These are phyloP conservation scores for Rosa rugosa DNA, from an alignment of 306 rosid species.

Conservation along the genomic window DNA sequence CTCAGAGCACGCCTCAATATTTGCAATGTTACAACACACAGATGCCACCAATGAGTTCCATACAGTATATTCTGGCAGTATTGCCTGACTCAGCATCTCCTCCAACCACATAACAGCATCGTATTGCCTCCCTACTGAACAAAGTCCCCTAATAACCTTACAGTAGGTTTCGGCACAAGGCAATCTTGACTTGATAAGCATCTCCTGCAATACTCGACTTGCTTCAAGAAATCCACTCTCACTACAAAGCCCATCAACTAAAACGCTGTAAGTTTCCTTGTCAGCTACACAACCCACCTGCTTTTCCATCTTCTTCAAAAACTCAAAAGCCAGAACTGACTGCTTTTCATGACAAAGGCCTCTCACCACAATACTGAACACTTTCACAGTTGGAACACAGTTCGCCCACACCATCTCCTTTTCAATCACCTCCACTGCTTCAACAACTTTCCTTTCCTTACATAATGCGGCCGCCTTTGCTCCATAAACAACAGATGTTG, in stretches of 20 bases:
- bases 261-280: conserved; percentile 25
- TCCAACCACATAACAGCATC: conserved; percentile 42
- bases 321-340: conserved; percentile 25
- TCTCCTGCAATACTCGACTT: conserved; percentile 30
- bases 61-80: conserved; percentile 24
- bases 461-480: conserved; percentile 35
- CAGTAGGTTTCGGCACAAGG: conserved; percentile 29
- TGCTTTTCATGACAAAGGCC: conserved; percentile 32
- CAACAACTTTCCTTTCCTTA: conserved; percentile 30
- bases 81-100: conserved; percentile 41
- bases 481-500: conserved; percentile 35
- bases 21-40: conserved; percentile 27
- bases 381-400: conserved; percentile 29
- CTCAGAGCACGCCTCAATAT: not conserved
- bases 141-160: conserved; percentile 35
- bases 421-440: conserved; percentile 41
- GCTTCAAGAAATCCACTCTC: conserved; percentile 34
- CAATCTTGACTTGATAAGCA: conserved; percentile 34
- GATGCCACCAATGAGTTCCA: conserved; percentile 44
- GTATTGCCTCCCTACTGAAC: conserved; percentile 35
- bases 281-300: conserved; percentile 31
- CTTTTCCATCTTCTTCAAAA: conserved; percentile 35
- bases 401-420: conserved; percentile 30
- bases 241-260: conserved; percentile 36
- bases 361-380: conserved; percentile 26